A percentile compares a stretch with the other conserved stretches of the same genome.
phyloP scores from a whole-genome alignment of 306 rosid genomes.

The Begonia loranthoides region DNA sequence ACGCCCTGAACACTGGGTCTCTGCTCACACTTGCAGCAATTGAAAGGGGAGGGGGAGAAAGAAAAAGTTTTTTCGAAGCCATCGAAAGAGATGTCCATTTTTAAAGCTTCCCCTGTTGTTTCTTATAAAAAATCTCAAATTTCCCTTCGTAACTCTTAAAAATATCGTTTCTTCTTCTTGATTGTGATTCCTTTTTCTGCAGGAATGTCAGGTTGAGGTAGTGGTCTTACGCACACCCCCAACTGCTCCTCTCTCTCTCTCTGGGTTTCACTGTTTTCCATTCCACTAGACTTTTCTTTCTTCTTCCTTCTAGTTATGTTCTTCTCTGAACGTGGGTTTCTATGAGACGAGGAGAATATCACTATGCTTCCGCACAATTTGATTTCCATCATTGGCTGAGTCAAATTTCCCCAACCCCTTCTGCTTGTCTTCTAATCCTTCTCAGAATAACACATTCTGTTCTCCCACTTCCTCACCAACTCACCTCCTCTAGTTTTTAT shows the following conservation, averaged over 20 bases:
- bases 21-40: no score
- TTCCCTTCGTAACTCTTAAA: no score
- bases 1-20: no score
- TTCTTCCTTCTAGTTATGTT: slow-evolving; percentile 38
- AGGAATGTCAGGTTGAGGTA: slow-evolving; percentile 40
- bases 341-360: slow-evolving; percentile 9
- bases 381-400: slow-evolving; percentile 22
- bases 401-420: slow-evolving; percentile 19
- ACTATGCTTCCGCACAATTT: slow-evolving; percentile 24
- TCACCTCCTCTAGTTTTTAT: slow-evolving; percentile 7
- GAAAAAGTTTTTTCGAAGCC: no score
- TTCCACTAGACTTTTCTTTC: slow-evolving; percentile 35
- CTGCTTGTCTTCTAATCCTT: slow-evolving; percentile 44
- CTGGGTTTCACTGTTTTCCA: slow-evolving; percentile 20
- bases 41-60: no score
- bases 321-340: slow-evolving; percentile 26
- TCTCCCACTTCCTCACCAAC: slow-evolving; percentile 13
- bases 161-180: neutral
- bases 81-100: no score
- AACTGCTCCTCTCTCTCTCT: slow-evolving; percentile 3
- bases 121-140: no score
- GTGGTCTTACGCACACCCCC: slow-evolving; percentile 9
- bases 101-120: no score
- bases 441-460: slow-evolving; percentile 38
- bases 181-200: slow-evolving; percentile 4